Conservation (phyloP, 192 early-diverging fungal genomes). For the Rhizophagus prolifer region DNA sequence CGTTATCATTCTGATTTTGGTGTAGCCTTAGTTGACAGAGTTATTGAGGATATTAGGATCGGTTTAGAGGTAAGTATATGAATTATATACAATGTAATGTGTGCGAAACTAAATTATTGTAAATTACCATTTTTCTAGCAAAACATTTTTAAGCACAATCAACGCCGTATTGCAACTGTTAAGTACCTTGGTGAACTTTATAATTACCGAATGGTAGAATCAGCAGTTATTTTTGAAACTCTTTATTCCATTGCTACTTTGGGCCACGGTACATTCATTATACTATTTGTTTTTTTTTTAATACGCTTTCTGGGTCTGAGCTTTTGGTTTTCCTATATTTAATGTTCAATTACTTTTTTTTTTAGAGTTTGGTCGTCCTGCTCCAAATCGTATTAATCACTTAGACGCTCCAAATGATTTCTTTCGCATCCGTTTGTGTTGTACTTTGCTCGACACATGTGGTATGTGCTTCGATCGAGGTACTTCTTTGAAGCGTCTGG, state of each 20-base stretch:
- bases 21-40: slow-evolving; percentile 79
- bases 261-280: slow-evolving; percentile 70
- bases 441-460: slow-evolving; percentile 85
- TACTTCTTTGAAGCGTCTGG: slow-evolving; percentile 60
- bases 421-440: slow-evolving; percentile 88
- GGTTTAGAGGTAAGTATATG: slow-evolving; percentile 68
- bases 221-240: slow-evolving; percentile 76
- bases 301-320: neutral
- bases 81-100: neutral
- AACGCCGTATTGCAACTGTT: slow-evolving; percentile 76
- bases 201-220: slow-evolving; percentile 84
- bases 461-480: slow-evolving; percentile 80
- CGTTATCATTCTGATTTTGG: slow-evolving; percentile 87
- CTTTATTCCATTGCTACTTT: slow-evolving; percentile 79
- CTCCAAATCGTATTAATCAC: slow-evolving; percentile 57
- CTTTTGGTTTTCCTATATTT: neutral
- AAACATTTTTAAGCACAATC: slow-evolving; percentile 93
- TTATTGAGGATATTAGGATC: slow-evolving; percentile 84
- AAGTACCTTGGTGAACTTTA: slow-evolving; percentile 93
- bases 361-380: slow-evolving; percentile 50
- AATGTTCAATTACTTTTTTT: neutral
- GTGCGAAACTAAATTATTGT: neutral
- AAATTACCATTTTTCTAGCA: slow-evolving; percentile 34
- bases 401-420: slow-evolving; percentile 84
- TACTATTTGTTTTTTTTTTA: neutral